Evolutionary conservation across 257 asterid genomes (phyloP).

Genomic region (Orobanche coerulescens): DNA sequence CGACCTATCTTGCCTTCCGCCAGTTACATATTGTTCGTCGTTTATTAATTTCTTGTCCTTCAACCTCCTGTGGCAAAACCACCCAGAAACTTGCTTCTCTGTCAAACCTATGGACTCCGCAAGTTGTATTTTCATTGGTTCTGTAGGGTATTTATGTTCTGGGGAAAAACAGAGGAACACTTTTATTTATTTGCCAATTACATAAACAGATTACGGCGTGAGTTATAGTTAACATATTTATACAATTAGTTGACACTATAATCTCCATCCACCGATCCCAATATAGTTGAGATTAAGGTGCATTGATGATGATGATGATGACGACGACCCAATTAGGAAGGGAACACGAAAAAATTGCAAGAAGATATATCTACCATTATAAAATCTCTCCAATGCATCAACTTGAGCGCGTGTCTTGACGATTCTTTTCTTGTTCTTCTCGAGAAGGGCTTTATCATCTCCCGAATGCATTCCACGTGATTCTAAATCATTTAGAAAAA

Average conservation of each 20-base stretch:
- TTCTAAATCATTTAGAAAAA: conserved; percentile 27
- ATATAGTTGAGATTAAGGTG: too few relatives aligned
- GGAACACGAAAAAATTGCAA: too few relatives aligned
- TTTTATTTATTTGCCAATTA: conserved; percentile 2
- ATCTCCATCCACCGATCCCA: too few relatives aligned
- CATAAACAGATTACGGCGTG: background rate
- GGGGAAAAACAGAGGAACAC: conserved; percentile 11
- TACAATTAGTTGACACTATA: too few relatives aligned
- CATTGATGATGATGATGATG: too few relatives aligned
- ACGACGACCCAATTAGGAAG: too few relatives aligned
- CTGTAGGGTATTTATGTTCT: conserved; percentile 73
- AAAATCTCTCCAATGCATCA: conserved; percentile 67
- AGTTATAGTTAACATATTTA: conserved; percentile 6
- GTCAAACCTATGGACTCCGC: conserved; percentile 66
- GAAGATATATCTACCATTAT: conserved; percentile 41
- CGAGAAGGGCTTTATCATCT: conserved; percentile 53
- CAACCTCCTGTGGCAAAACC: conserved; percentile 88
- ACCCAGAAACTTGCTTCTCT: conserved; percentile 78
- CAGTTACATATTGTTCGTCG: conserved; percentile 32
- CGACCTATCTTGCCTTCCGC: conserved; percentile 56
- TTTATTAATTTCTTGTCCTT: conserved; percentile 51
- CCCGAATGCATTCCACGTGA: conserved; percentile 49
- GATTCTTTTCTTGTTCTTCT: conserved; percentile 59
- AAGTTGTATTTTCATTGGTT: conserved; percentile 49
- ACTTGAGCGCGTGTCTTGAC: conserved; percentile 73